Base-by-base conservation (phyloP, 805 yeast species). In the Wickerhamomyces hampshirensis region DNA sequence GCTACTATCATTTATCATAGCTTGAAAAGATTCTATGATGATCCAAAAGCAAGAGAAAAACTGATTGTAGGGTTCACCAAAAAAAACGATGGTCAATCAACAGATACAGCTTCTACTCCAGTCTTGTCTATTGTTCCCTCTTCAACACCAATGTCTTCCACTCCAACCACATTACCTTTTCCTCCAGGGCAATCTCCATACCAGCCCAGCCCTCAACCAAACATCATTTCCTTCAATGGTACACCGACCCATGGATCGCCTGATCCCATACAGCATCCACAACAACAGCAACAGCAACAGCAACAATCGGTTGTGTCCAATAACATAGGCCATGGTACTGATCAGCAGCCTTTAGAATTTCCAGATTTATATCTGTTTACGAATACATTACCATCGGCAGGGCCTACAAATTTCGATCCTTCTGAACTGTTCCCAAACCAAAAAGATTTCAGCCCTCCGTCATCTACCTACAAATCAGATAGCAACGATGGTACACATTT, bases 1-100 rank as follows among this genome's bases (percentile, higher is more conserved):
- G 73, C 70, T 2, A 50, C 58, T 32, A 71, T 77, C 35, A 73
- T 81, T 7, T 69, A 69, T 38, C 69, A 64, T 40, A 60, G 74
- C 39, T 66, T 82, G 15, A 64, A 71, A 23, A 64, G 66, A 29
- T 48, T 70, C 17, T 58, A 53, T 18, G 62, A 62, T 18, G 66
- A 65, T 33, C 43, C 56, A 23, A 42, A 46, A 16, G 56, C 55
- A 13, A 43, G 58, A 30, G 53, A 40, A 27, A 39, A 44, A 17
- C 27, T 54, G 9, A 46, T 51, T 3, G 13, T 31, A 5, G 31
- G 46, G 12, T 38, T 53, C 26, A 48, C 43, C 32, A 46, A 44
- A 31, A 46, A 44, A 30, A 39, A 38, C 14, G 40, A 37, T 4
- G 44, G 43, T 3, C 23, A 23, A 9, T 46, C 30, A 16, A 19